These are phyloP conservation scores for Beauveria sp. DNA, from an alignment of 2,329 filamentous ascomycete genomes.

Conservation along the genomic window DNA sequence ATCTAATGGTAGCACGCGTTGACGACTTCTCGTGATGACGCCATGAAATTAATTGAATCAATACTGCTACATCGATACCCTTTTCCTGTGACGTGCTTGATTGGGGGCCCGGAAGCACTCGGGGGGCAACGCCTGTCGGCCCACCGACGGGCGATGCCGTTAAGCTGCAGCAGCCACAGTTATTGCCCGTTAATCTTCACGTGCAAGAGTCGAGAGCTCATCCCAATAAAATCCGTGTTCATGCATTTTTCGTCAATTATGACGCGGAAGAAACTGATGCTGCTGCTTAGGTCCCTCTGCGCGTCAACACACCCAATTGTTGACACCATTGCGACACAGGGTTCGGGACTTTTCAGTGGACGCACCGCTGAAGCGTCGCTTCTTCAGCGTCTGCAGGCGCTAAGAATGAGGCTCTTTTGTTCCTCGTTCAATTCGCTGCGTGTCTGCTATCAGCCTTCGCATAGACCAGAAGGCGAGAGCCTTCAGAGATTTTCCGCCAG, in stretches of 20 bases:
- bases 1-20: not conserved
- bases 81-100: not conserved
- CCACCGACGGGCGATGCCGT: slow-evolving; percentile 3
- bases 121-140: not conserved
- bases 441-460: no score
- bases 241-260: not conserved
- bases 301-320: not conserved
- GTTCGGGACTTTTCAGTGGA: not conserved
- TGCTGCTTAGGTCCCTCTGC: not conserved
- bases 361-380: not conserved
- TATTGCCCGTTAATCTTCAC: not conserved
- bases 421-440: not conserved
- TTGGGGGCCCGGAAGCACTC: not conserved
- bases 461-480: no score
- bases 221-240: not conserved
- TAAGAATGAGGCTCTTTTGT: not conserved
- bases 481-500: no score
- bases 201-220: not conserved
- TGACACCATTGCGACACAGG: not conserved
- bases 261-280: not conserved
- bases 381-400: not conserved
- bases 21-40: slow-evolving; percentile 3
- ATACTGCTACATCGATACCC: not conserved
- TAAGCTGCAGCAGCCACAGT: not conserved
- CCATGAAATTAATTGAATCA: slow-evolving; percentile 3